Evolutionary conservation across 164 flowering plant genomes (phyloP).

Genomic region (Nymphaea colorata): DNA sequence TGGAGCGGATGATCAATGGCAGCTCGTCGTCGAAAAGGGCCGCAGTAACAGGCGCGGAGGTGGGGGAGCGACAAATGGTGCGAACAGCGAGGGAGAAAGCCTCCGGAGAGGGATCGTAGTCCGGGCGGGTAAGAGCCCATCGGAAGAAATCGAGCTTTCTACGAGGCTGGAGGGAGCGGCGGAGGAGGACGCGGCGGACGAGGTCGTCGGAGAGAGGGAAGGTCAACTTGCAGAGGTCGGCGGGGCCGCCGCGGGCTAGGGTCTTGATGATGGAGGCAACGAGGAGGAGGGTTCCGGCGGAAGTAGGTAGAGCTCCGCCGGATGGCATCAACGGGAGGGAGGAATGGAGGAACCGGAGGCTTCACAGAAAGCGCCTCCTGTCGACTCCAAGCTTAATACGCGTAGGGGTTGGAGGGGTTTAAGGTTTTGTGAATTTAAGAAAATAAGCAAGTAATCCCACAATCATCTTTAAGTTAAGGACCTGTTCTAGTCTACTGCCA

Average conservation of each 20-base stretch:
- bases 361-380: no score
- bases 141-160: conserved; percentile 63
- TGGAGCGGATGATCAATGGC: conserved; percentile 29
- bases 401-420: no score
- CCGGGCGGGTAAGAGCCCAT: conserved; percentile 54
- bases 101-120: conserved; percentile 47
- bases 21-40: conserved; percentile 35
- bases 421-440: no score
- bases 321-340: not conserved
- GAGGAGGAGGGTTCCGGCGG: conserved; percentile 40
- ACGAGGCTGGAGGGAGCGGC: conserved; percentile 27
- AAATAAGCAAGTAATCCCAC: no score
- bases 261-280: conserved; percentile 53
- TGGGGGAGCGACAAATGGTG: conserved; percentile 22
- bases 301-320: conserved; percentile 4
- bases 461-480: no score
- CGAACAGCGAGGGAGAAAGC: conserved; percentile 45
- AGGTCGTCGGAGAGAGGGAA: conserved; percentile 46
- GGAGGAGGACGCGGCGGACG: conserved; percentile 51
- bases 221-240: conserved; percentile 27
- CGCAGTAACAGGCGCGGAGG: not conserved
- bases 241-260: conserved; percentile 44
- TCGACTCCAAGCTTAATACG: no score
- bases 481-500: no score
- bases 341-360: no score